Evolutionary conservation across 352 stramenopile genomes (phyloP), one percentile per base, ranked within the genome.

Genomic region (Phytophthora litchii): DNA sequence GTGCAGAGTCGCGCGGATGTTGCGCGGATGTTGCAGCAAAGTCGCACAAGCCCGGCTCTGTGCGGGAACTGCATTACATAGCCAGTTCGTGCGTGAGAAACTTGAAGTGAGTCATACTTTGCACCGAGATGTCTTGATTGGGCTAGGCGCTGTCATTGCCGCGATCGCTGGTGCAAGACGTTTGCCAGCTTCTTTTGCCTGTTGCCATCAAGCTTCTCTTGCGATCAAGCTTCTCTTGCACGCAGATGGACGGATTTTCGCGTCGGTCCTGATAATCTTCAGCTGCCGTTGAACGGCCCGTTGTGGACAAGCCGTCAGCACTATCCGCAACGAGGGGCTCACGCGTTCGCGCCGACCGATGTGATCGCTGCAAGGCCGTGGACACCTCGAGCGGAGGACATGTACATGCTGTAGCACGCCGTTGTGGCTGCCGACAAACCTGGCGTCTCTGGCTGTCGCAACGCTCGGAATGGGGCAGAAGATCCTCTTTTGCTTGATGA

Each of bases 321-420:
- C 56, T 64, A 64, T 64, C 56, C 56, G 48, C 37, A 29, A 58
- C 55, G 38, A 64, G 55, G 27, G 25, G 54, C 44, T 38, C 25
- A n/a, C 43, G 23, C 54, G 49, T 56, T 52, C 40, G 52, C 41
- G 53, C 53, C 34, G 53, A 47, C 23, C 27, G 23, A n/a, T 3
- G 14, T 21, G 17, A n/a, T n/a, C 29, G 10, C 29, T 34, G 29
- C 29, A 5, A 27, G 29, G 29, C 6, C 29, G 10, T 13, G 7
- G 3, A 11, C 29, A 34, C 29, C 10, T 34, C 4, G 1, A 42
- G 36, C 5, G 8, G 19, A 9, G 3, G 20, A n/a, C 34, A 21
- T 23, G 45, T 47, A n/a, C n/a, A n/a, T n/a, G n/a, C 21, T 31
- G 13, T 31, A 9, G 31, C 31, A 42, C 35, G 32, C 13, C 31